Percentiles rank a stretch among this genome's conserved stretches.
These are phyloP conservation scores for Russula compacta DNA, from an alignment of 768 basidiomycete genomes.

Conservation along the genomic window DNA sequence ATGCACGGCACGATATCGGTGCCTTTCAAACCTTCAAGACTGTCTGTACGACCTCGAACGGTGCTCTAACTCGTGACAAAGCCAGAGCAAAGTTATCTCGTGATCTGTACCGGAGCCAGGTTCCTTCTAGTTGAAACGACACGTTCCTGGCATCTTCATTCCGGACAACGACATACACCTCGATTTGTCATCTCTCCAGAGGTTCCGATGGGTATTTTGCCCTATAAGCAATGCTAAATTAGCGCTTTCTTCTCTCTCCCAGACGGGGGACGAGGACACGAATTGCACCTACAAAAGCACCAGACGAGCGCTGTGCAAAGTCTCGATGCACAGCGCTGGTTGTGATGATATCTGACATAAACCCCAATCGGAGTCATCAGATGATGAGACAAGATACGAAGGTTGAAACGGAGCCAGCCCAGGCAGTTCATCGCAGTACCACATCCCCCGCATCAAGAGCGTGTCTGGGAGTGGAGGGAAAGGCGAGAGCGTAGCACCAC, in stretches of 20 bases:
- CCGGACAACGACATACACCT: constrained; percentile 30
- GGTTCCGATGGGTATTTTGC: constrained; percentile 28
- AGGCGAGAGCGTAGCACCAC: neutral
- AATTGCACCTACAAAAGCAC: constrained; percentile 31
- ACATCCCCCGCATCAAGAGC: neutral
- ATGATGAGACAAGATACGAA: constrained; percentile 19
- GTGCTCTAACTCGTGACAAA: neutral
- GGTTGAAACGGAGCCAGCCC: neutral
- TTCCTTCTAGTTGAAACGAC: constrained; percentile 12
- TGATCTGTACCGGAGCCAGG: constrained; percentile 12
- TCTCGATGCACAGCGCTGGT: constrained; percentile 26
- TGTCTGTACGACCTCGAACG: neutral
- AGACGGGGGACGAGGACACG: constrained; percentile 5
- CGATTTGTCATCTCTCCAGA: constrained; percentile 35
- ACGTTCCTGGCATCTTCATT: neutral
- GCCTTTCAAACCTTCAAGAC: constrained; percentile 27
- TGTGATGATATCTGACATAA: constrained; percentile 26
- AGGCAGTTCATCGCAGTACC: neutral
- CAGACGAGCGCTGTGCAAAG: constrained; percentile 31
- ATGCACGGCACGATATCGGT: constrained; percentile 22
- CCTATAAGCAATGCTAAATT: neutral
- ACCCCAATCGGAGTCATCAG: constrained; percentile 21
- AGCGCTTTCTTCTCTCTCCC: neutral
- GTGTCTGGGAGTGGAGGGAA: neutral
- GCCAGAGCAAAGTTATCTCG: neutral